phyloP scores from a whole-genome alignment of 1,284 basidiomycete genomes.

The Vanrija sp. region DNA sequence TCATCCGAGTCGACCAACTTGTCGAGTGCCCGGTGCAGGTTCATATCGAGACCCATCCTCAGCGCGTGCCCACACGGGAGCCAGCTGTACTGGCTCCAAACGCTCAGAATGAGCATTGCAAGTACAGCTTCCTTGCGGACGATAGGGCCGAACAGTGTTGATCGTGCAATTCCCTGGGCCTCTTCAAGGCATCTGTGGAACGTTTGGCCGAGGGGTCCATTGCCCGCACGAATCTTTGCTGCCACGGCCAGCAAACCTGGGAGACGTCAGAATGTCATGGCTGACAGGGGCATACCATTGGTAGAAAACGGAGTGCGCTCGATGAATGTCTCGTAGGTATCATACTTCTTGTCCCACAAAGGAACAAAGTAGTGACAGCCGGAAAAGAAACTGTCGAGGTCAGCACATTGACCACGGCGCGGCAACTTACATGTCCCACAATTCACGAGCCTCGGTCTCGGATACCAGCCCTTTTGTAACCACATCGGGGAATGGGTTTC shows the following conservation, averaged over 20 bases:
- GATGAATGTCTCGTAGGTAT: slow-evolving; percentile 82
- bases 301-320: slow-evolving; percentile 84
- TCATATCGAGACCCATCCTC: slow-evolving; percentile 89
- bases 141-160: slow-evolving; percentile 84
- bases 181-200: slow-evolving; percentile 89
- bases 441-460: slow-evolving; percentile 72
- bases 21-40: slow-evolving; percentile 81
- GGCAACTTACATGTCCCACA: slow-evolving; percentile 76
- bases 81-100: slow-evolving; percentile 93
- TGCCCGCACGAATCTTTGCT: slow-evolving; percentile 83
- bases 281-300: slow-evolving; percentile 29
- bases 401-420: not conserved
- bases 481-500: slow-evolving; percentile 54
- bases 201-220: slow-evolving; percentile 71
- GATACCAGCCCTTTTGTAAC: slow-evolving; percentile 61
- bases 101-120: slow-evolving; percentile 84
- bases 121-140: slow-evolving; percentile 91
- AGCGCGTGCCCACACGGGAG: slow-evolving; percentile 80
- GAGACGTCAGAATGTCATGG: not conserved
- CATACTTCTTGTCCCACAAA: slow-evolving; percentile 81
- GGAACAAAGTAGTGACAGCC: slow-evolving; percentile 94
- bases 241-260: slow-evolving; percentile 73
- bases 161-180: slow-evolving; percentile 87
- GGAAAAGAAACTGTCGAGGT: slow-evolving; percentile 71
- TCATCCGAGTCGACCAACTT: slow-evolving; percentile 65